Conservation (phyloP, 106 monocot species). For the Posidonia australis region DNA sequence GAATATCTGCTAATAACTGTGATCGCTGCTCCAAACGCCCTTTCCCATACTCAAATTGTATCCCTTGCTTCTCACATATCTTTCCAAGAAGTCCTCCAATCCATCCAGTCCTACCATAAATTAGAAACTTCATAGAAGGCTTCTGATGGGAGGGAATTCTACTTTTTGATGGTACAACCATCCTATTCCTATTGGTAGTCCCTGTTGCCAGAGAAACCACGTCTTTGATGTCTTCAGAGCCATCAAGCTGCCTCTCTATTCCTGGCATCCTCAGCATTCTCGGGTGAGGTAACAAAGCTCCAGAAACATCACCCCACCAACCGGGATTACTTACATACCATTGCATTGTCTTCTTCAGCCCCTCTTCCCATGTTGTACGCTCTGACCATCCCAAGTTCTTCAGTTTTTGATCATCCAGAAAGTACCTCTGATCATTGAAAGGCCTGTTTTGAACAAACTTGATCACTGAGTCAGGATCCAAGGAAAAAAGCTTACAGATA, state of each 20-base stretch:
- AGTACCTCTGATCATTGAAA: slow-evolving; percentile 50
- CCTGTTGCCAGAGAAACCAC: not conserved
- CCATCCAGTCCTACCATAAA: slow-evolving; percentile 21
- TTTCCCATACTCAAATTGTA: slow-evolving; percentile 17
- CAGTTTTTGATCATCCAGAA: slow-evolving; percentile 41
- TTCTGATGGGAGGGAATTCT: not conserved
- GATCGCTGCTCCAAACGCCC: slow-evolving; percentile 16
- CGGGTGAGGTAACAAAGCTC: slow-evolving; percentile 43
- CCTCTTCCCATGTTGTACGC: slow-evolving; percentile 37
- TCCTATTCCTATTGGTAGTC: slow-evolving; percentile 1
- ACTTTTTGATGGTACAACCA: not conserved
- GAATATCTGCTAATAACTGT: slow-evolving; percentile 13
- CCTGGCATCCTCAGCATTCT: slow-evolving; percentile 49
- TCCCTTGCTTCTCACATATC: slow-evolving; percentile 22
- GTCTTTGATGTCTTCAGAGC: slow-evolving; percentile 7
- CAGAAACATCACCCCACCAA: slow-evolving; percentile 59
- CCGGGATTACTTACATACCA: slow-evolving; percentile 44
- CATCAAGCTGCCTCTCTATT: slow-evolving; percentile 24
- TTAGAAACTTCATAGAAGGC: slow-evolving; percentile 11
- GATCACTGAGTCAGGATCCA: slow-evolving; percentile 42
- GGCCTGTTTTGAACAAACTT: slow-evolving; percentile 56
- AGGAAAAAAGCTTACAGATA: slow-evolving; percentile 17
- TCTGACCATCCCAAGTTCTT: slow-evolving; percentile 42
- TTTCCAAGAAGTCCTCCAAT: slow-evolving; percentile 21
- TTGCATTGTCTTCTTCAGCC: slow-evolving; percentile 37